Evolutionary conservation across 2,329 filamentous ascomycete species (phyloP).

Genomic region (Pseudogymnoascus sp.): DNA sequence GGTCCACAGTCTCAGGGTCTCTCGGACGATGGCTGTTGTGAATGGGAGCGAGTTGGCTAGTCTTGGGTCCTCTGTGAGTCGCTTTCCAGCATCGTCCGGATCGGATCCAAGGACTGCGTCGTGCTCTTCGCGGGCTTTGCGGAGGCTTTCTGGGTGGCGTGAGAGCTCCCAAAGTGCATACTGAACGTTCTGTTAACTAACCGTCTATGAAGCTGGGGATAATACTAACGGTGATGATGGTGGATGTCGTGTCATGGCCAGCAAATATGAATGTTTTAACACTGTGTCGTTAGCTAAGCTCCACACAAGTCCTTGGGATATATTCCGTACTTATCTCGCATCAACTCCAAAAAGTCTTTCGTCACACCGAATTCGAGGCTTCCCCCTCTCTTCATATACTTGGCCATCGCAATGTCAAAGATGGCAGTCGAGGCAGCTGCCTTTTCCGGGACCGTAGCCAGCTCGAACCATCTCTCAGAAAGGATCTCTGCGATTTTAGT

Average conservation of each 20-base stretch:
- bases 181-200: constrained; percentile 7
- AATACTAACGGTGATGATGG: constrained; percentile 2
- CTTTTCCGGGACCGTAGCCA: neutral
- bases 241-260: constrained; percentile 21
- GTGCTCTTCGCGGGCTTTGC: constrained; percentile 18
- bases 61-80: constrained; percentile 14
- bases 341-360: constrained; percentile 14
- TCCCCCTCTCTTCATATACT: constrained; percentile 12
- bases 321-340: constrained; percentile 12
- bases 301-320: neutral
- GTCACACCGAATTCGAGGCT: constrained; percentile 3
- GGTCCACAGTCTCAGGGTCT: constrained; percentile 18
- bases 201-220: neutral
- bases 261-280: constrained; percentile 22
- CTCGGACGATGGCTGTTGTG: constrained; percentile 20
- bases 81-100: neutral
- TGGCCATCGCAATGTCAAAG: constrained; percentile 14
- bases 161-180: constrained; percentile 17
- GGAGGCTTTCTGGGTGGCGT: constrained; percentile 15
- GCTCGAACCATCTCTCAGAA: neutral
- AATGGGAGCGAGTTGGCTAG: constrained; percentile 18
- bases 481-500: neutral
- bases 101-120: constrained; percentile 18
- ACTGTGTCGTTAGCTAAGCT: neutral
- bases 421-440: neutral